phyloP scores from a whole-genome alignment of 106 monocot genomes.

The Allium sativum region DNA sequence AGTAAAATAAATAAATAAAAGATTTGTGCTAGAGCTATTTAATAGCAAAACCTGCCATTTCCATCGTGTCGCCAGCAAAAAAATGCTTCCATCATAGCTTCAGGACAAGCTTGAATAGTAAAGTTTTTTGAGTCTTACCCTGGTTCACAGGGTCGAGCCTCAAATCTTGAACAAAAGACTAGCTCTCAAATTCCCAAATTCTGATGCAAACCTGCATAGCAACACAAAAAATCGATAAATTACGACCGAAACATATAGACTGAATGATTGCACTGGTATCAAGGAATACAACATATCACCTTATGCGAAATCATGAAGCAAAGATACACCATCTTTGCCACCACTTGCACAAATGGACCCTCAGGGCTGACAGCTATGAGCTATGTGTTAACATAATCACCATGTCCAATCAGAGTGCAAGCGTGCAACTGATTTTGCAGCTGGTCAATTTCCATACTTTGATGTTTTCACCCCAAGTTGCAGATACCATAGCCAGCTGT shows the following conservation, averaged over 20 bases:
- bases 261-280: conserved; percentile 27
- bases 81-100: conserved; percentile 13
- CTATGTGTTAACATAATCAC: conserved; percentile 25
- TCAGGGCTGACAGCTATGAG: conserved; percentile 22
- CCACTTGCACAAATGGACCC: conserved; percentile 24
- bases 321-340: conserved; percentile 23
- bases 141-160: neutral
- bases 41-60: conserved; percentile 2
- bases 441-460: conserved; percentile 26
- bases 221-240: conserved; percentile 23
- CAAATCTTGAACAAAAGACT: conserved; percentile 28
- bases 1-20: neutral
- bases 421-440: conserved; percentile 14
- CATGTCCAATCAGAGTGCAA: conserved; percentile 19
- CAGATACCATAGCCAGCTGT: conserved; percentile 15
- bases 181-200: conserved; percentile 34
- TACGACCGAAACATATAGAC: conserved; percentile 21
- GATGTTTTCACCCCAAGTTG: conserved; percentile 17
- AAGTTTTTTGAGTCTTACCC: neutral
- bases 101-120: conserved; percentile 10
- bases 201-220: conserved; percentile 22
- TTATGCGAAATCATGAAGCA: conserved; percentile 23
- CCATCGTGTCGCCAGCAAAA: conserved; percentile 13
- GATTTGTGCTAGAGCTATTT: neutral
- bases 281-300: conserved; percentile 26